Conservation (phyloP, 345 rosid species). For the Eutrema japonicum region DNA sequence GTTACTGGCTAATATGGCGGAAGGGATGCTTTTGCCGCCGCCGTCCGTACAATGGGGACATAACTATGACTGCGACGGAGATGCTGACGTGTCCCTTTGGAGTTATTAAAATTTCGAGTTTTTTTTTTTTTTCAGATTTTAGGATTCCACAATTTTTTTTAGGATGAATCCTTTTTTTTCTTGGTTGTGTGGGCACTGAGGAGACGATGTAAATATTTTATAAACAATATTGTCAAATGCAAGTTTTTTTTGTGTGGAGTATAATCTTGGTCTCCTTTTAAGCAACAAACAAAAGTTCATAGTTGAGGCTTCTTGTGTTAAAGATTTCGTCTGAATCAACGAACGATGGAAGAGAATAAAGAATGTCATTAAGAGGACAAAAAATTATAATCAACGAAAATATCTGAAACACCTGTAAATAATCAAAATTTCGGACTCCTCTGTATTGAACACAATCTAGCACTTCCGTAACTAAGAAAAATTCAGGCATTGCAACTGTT, state of each 20-base stretch:
- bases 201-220: constrained; percentile 12
- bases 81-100: constrained; percentile 60
- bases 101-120: constrained; percentile 37
- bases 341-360: too few species aligned
- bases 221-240: neutral
- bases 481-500: too few species aligned
- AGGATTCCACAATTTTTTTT: neutral
- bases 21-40: constrained; percentile 71
- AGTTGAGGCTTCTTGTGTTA: too few species aligned
- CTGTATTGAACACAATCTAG: too few species aligned
- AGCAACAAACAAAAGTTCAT: too few species aligned
- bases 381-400: too few species aligned
- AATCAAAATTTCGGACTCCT: too few species aligned
- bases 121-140: neutral
- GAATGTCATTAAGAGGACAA: too few species aligned
- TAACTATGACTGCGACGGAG: constrained; percentile 41
- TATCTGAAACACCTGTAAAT: too few species aligned
- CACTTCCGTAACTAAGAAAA: too few species aligned
- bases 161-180: neutral
- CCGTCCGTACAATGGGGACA: constrained; percentile 45
- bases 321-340: too few species aligned
- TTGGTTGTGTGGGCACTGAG: neutral
- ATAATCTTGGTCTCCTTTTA: neutral
- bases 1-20: constrained; percentile 65
- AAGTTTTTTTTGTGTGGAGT: constrained; percentile 19